Evolutionary conservation across 257 asterid species (phyloP), one percentile per base, ranked within the genome.

Genomic region (Ligustrum vulgare): DNA sequence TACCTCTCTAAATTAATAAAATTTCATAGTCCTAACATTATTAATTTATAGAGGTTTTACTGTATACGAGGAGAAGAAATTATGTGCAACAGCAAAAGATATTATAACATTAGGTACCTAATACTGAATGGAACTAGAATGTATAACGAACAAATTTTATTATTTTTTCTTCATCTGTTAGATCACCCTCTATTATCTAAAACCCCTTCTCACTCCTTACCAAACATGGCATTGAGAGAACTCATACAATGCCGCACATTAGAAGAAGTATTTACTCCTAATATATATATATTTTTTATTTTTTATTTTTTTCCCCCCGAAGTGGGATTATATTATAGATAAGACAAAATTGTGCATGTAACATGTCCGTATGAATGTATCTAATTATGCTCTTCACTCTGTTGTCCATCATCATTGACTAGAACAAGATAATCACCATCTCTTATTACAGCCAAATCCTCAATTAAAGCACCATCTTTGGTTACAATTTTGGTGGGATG

Each of bases 391-490:
- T 25, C 72, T 74, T 66, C 60, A 56, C 15, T 6, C 49, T 9
- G 13, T 58, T 64, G 8, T 76, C 80, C 49, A 49, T 23, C 72
- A 23, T 71, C 78, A 47, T 82, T 76, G 73, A 84, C 84, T 73
- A 90, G 86, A 69, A 86, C 47, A 11, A 93, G 89, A 79, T 84
- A 89, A 86, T 93, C 97, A 0, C 91, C 91, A 37, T 91, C 96
- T 82, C 98, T 86, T 36, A 91, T 76, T 3, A 86, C 86, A 31
- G 12, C 85, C 56, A 83, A 70, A 16, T 90, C 97, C 72, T 90
- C 92, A 31, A 91, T 70, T 67, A 78, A 70, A 49, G 87, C 90
- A 70, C 98, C 93, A 18, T 85, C 91, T 75, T 79, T 78, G 0
- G 86, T 84, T 16, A 82, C 67, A 65, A 93, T 81, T 77, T 64